Percentiles rank a stretch among this genome's conserved stretches.
Evolutionary conservation across 78 protist genomes (phyloP).

Genomic region (Speleostelium caveatum): DNA sequence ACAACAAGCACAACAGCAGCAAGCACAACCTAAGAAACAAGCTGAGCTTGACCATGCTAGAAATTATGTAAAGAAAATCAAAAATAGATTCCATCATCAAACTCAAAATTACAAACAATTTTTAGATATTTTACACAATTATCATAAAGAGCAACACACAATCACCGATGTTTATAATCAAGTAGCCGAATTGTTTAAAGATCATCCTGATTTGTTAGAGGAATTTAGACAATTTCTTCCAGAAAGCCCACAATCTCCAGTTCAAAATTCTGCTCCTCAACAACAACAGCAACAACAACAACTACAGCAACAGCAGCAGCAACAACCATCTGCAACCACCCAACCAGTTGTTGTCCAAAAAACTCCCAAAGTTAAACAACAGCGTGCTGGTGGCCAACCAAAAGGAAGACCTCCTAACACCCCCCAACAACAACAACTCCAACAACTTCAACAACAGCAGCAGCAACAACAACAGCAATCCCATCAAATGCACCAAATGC

Average conservation of each 20-base stretch:
- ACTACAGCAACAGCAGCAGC: slow-evolving; percentile 22
- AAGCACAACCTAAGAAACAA: slow-evolving; percentile 34
- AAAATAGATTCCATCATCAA: slow-evolving; percentile 88
- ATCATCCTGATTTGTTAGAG: slow-evolving; percentile 91
- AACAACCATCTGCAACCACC: neutral
- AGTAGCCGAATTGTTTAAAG: slow-evolving; percentile 86
- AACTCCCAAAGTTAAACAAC: neutral
- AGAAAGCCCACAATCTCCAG: slow-evolving; percentile 78
- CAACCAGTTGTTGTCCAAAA: neutral
- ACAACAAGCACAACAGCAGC: slow-evolving; percentile 5
- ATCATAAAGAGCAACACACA: slow-evolving; percentile 89
- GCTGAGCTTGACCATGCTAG: slow-evolving; percentile 90
- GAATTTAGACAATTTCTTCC: slow-evolving; percentile 97
- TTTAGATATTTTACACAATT: slow-evolving; percentile 93
- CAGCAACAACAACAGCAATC: slow-evolving; percentile 21
- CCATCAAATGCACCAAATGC: no score
- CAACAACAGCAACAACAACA: slow-evolving; percentile 35
- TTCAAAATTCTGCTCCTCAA: slow-evolving; percentile 9
- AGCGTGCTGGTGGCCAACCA: neutral
- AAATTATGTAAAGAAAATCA: slow-evolving; percentile 90
- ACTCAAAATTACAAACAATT: slow-evolving; percentile 93
- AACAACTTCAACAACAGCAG: slow-evolving; percentile 10
- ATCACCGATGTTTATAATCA: slow-evolving; percentile 90
- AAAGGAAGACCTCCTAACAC: neutral
- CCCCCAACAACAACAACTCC: slow-evolving; percentile 1